These are phyloP conservation scores for Russula foetens DNA, from an alignment of 768 basidiomycete genomes.

Conservation along the genomic window DNA sequence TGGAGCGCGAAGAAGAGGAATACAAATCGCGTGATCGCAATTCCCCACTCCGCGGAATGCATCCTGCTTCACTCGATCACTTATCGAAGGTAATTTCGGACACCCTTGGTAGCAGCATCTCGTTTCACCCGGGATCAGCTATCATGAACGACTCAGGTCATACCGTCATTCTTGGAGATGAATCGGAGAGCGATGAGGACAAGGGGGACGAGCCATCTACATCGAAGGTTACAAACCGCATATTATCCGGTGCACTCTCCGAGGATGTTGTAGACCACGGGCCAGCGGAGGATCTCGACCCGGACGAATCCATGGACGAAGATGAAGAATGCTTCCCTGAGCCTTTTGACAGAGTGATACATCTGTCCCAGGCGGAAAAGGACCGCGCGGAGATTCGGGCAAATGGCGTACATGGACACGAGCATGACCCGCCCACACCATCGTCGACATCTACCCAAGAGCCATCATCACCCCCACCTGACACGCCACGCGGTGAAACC, in stretches of 20 bases:
- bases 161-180: slow-evolving; percentile 55
- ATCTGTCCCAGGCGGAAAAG: slow-evolving; percentile 31
- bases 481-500: slow-evolving; percentile 34
- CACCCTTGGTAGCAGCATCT: slow-evolving; percentile 38
- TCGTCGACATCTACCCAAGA: slow-evolving; percentile 29
- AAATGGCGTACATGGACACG: slow-evolving; percentile 15
- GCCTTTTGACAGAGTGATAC: slow-evolving; percentile 22
- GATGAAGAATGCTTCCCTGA: slow-evolving; percentile 24
- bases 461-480: slow-evolving; percentile 23
- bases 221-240: neutral
- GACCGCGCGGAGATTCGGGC: slow-evolving; percentile 20
- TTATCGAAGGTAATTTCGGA: slow-evolving; percentile 16
- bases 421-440: slow-evolving; percentile 13
- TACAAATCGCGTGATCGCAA: slow-evolving; percentile 2
- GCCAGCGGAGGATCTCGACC: slow-evolving; percentile 55
- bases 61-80: slow-evolving; percentile 5
- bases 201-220: slow-evolving; percentile 35
- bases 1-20: slow-evolving; percentile 37
- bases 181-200: slow-evolving; percentile 46
- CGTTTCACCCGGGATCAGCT: slow-evolving; percentile 48
- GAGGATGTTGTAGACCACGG: slow-evolving; percentile 50
- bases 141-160: slow-evolving; percentile 43
- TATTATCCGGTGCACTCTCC: slow-evolving; percentile 28
- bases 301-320: slow-evolving; percentile 33
- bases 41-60: neutral